A percentile compares a stretch with the other conserved stretches of the same genome.
These are phyloP conservation scores for Grigorovia yakushimaensis DNA, from an alignment of 805 yeast species.

Conservation along the genomic window DNA sequence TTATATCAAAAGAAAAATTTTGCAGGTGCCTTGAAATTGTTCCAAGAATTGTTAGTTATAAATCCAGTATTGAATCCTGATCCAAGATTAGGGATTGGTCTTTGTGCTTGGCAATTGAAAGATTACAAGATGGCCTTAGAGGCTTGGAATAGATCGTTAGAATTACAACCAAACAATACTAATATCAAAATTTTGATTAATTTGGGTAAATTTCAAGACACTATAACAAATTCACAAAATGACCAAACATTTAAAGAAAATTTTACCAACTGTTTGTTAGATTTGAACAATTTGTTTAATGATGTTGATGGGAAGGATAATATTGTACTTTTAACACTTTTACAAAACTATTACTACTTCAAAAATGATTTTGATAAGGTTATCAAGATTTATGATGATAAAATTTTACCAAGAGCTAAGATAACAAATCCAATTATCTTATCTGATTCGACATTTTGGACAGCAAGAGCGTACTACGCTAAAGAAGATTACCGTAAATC, in stretches of 20 bases:
- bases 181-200: conserved; percentile 59
- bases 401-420: conserved; percentile 32
- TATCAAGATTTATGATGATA: conserved; percentile 45
- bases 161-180: conserved; percentile 49
- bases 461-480: conserved; percentile 65
- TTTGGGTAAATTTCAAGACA: conserved; percentile 56
- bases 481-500: conserved; percentile 57
- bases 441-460: conserved; percentile 72
- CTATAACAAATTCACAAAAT: conserved; percentile 39
- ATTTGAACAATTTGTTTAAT: conserved; percentile 28
- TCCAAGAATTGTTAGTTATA: conserved; percentile 69
- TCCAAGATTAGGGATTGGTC: conserved; percentile 89
- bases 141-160: conserved; percentile 77
- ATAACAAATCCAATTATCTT: conserved; percentile 29
- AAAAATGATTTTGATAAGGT: conserved; percentile 51
- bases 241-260: conserved; percentile 48
- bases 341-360: conserved; percentile 66
- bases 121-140: conserved; percentile 65
- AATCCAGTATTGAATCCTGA: conserved; percentile 80
- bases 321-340: conserved; percentile 52
- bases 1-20: conserved; percentile 65
- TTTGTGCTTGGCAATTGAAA: conserved; percentile 84
- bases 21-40: conserved; percentile 62
- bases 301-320: conserved; percentile 34
- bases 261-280: conserved; percentile 51